phyloP scores from a whole-genome alignment of 257 asterid species.

The Striga asiatica region DNA sequence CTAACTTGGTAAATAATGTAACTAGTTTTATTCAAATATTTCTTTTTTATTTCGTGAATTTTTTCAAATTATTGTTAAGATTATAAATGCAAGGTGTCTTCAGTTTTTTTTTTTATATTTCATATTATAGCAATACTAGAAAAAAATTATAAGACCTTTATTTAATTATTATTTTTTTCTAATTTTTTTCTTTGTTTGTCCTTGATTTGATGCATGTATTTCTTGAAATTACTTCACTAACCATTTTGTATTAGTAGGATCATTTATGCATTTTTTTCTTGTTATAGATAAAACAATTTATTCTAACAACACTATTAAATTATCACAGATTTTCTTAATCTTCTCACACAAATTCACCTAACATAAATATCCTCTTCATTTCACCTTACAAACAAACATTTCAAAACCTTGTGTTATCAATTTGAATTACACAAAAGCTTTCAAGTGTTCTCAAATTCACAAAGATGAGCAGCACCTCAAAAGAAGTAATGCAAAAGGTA shows the following conservation, averaged over 20 bases:
- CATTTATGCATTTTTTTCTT: not conserved
- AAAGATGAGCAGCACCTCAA: not conserved
- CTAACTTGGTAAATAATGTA: no score
- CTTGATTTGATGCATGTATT: no score
- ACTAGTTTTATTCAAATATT: no score
- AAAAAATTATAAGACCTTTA: no score
- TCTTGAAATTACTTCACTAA: not conserved
- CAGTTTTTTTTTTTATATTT: no score
- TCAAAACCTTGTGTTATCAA: not conserved
- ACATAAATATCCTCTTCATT: not conserved
- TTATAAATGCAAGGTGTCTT: no score
- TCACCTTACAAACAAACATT: not conserved
- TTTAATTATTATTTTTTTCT: no score
- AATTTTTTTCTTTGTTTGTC: no score
- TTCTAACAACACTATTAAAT: not conserved
- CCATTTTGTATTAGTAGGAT: not conserved
- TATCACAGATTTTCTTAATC: not conserved
- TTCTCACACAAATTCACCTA: not conserved
- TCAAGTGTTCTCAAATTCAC: not conserved
- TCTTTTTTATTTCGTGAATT: no score
- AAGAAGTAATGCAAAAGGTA: not conserved
- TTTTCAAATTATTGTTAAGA: no score
- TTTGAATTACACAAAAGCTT: not conserved
- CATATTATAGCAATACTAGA: no score
- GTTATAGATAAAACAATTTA: not conserved